Conservation (phyloP, 345 rosid genomes). For the Salix purpurea region DNA sequence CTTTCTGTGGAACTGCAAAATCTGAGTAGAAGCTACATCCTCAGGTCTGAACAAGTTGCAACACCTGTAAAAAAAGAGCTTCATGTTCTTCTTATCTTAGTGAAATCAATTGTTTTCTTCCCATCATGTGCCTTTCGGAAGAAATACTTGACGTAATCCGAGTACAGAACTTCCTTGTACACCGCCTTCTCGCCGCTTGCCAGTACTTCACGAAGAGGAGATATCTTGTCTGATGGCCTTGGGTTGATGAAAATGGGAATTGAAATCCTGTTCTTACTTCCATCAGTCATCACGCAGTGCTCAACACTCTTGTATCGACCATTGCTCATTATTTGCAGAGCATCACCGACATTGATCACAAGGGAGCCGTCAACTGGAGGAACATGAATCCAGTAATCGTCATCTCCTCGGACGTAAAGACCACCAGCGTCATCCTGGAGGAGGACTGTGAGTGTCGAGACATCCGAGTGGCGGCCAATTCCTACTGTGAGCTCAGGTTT, state of each 20-base stretch:
- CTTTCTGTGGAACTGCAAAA: too few species aligned
- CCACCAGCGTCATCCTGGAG: conserved; percentile 44
- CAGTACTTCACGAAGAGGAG: conserved; percentile 22
- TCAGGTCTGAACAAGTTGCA: too few species aligned
- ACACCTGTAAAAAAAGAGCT: not conserved
- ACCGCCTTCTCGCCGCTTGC: conserved; percentile 9
- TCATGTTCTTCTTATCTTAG: not conserved
- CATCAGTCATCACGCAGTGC: conserved; percentile 17
- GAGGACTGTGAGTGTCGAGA: conserved; percentile 34
- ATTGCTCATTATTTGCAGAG: conserved; percentile 27
- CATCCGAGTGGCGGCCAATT: conserved; percentile 39
- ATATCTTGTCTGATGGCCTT: conserved; percentile 1
- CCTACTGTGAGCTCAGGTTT: conserved; percentile 45
- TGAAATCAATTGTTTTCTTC: conserved; percentile 1
- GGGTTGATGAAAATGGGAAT: conserved; percentile 29
- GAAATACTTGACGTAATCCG: conserved; percentile 19
- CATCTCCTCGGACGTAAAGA: conserved; percentile 33
- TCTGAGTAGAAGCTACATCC: too few species aligned
- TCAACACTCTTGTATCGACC: conserved; percentile 23
- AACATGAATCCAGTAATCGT: conserved; percentile 24
- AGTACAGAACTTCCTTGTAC: conserved; percentile 11
- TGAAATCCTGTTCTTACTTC: conserved; percentile 21
- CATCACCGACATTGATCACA: conserved; percentile 26
- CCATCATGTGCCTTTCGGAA: conserved; percentile 16
- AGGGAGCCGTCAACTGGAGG: conserved; percentile 20